Percentiles rank a stretch among this genome's conserved stretches.
phyloP scores from a whole-genome alignment of 2,329 filamentous ascomycete species.

The Colletotrichum incanum region DNA sequence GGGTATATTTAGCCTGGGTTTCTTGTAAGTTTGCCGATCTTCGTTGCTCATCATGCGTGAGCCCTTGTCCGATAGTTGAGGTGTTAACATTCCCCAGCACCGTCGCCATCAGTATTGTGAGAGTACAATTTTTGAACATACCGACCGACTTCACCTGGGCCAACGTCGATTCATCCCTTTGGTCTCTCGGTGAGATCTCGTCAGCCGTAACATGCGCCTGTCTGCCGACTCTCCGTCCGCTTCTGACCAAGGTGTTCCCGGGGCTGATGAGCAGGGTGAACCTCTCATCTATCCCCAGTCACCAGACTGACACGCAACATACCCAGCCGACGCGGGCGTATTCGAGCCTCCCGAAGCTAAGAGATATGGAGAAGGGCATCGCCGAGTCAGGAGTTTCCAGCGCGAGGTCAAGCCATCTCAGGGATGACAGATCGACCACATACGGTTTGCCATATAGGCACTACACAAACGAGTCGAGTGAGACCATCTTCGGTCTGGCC shows the following conservation, averaged over 20 bases:
- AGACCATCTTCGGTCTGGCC: constrained; percentile 31
- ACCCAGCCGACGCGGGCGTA: constrained; percentile 24
- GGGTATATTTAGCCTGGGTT: constrained; percentile 49
- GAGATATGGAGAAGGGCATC: constrained; percentile 25
- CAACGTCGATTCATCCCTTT: constrained; percentile 46
- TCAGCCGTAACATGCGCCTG: constrained; percentile 46
- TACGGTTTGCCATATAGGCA: constrained; percentile 25
- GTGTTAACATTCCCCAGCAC: constrained; percentile 40
- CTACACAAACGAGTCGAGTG: constrained; percentile 19
- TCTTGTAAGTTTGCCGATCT: constrained; percentile 46
- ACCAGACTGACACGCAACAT: constrained; percentile 27
- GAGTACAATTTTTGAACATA: constrained; percentile 44
- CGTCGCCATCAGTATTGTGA: constrained; percentile 46
- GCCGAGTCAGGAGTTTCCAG: constrained; percentile 20
- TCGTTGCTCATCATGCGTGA: neutral
- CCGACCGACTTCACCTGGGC: constrained; percentile 46
- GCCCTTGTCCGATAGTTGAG: neutral
- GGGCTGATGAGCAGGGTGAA: constrained; percentile 34
- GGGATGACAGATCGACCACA: constrained; percentile 9
- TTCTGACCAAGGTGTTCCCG: constrained; percentile 41
- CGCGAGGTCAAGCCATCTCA: constrained; percentile 23
- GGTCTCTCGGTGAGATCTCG: constrained; percentile 47
- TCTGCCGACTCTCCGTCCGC: constrained; percentile 47
- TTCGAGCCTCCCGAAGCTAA: constrained; percentile 8
- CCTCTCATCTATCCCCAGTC: constrained; percentile 29